Conservation (phyloP, 352 stramenopile species). For the Phytopythium vexans region DNA sequence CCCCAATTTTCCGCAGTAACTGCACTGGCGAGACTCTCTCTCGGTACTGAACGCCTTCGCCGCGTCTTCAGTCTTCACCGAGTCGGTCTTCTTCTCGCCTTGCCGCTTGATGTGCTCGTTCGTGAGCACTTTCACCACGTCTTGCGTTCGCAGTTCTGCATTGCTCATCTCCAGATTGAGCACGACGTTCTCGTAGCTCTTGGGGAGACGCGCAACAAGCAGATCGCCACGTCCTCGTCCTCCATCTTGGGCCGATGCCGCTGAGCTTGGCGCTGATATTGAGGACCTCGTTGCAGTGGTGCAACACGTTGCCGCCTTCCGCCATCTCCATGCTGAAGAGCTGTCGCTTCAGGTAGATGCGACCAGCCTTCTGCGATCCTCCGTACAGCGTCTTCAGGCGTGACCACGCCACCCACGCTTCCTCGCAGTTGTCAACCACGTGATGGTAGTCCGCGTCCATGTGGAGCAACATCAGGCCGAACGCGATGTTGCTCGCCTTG, state of each 20-base stretch:
- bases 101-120: too few relatives aligned
- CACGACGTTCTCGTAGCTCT: too few relatives aligned
- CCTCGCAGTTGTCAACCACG: slow-evolving; percentile 16
- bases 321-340: slow-evolving; percentile 14
- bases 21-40: too few relatives aligned
- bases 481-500: too few relatives aligned
- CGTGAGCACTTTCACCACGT: too few relatives aligned
- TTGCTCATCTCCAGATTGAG: too few relatives aligned
- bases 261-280: slow-evolving; percentile 10
- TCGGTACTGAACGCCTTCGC: too few relatives aligned
- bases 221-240: slow-evolving; percentile 12
- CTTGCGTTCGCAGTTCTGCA: too few relatives aligned
- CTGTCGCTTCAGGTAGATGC: slow-evolving; percentile 21
- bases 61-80: too few relatives aligned
- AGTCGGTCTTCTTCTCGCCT: too few relatives aligned
- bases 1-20: too few relatives aligned
- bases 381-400: slow-evolving; percentile 8
- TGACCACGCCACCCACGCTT: slow-evolving; percentile 18
- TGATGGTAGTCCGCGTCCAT: slow-evolving; percentile 18
- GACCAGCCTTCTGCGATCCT: slow-evolving; percentile 12
- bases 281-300: slow-evolving; percentile 14
- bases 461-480: too few relatives aligned
- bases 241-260: slow-evolving; percentile 16
- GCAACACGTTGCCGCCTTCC: slow-evolving; percentile 12
- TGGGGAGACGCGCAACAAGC: slow-evolving; percentile 7